Evolutionary conservation across 2,329 filamentous ascomycete genomes (phyloP).

Genomic region (Fusarium proliferatum): DNA sequence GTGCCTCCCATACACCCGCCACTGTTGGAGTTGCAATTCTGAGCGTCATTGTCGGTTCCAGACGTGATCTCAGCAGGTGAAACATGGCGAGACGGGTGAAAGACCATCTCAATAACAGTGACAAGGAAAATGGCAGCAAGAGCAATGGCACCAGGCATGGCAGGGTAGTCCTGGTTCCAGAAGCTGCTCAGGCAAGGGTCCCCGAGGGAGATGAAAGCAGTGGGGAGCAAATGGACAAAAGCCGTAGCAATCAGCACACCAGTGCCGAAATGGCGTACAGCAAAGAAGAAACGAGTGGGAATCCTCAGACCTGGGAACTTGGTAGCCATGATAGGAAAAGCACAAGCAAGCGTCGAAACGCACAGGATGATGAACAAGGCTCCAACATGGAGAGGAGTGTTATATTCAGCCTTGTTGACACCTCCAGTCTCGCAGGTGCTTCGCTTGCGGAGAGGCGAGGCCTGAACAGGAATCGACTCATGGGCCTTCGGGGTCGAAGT

Average conservation of each 20-base stretch:
- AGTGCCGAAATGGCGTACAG: slow-evolving; percentile 77
- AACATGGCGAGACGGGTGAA: slow-evolving; percentile 57
- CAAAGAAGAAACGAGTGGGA: slow-evolving; percentile 65
- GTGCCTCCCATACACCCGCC: slow-evolving; percentile 43
- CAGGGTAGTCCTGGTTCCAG: slow-evolving; percentile 79
- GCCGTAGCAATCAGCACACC: slow-evolving; percentile 81
- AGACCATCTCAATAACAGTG: slow-evolving; percentile 81
- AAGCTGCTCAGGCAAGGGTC: slow-evolving; percentile 77
- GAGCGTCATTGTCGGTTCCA: background rate
- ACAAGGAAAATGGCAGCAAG: slow-evolving; percentile 84
- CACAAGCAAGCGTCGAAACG: slow-evolving; percentile 61
- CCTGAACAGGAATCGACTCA: slow-evolving; percentile 17
- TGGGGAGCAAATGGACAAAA: slow-evolving; percentile 80
- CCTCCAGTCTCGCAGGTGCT: slow-evolving; percentile 47
- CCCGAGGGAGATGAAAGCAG: slow-evolving; percentile 71
- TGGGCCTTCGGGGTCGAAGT: slow-evolving; percentile 10
- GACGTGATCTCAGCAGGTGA: slow-evolving; percentile 29
- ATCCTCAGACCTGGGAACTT: slow-evolving; percentile 65
- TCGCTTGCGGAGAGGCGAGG: slow-evolving; percentile 41
- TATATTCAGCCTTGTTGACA: slow-evolving; percentile 57
- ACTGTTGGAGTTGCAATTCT: slow-evolving; percentile 4
- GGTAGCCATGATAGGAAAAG: slow-evolving; percentile 65
- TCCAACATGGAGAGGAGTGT: slow-evolving; percentile 67
- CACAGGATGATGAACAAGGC: slow-evolving; percentile 64
- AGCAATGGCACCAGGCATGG: slow-evolving; percentile 83